A percentile compares a stretch with the other conserved stretches of the same genome.
These are phyloP conservation scores for Allomyces macrogynus DNA, from an alignment of 192 early-diverging fungal genomes.

Conservation along the genomic window DNA sequence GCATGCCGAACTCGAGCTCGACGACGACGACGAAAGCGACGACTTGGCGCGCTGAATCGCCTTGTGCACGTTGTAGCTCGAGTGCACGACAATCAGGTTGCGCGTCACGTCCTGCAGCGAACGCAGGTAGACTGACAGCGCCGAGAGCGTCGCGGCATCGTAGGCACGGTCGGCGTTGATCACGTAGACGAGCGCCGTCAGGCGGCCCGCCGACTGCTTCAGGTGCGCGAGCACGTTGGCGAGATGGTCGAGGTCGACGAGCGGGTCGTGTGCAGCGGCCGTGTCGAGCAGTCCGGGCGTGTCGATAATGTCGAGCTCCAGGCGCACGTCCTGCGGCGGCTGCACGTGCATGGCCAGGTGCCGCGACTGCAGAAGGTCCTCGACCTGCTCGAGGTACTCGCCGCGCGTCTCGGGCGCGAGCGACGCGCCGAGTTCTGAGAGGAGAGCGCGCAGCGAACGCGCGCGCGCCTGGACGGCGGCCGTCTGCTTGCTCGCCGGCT, in stretches of 20 bases:
- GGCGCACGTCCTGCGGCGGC: neutral
- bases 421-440: too few relatives aligned
- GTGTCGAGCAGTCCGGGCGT: neutral
- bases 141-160: neutral
- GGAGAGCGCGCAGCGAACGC: too few relatives aligned
- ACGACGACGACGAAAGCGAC: neutral
- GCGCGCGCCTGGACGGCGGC: too few relatives aligned
- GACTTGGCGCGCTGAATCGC: neutral
- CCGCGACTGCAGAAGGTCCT: neutral
- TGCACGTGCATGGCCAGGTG: neutral
- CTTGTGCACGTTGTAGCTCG: neutral
- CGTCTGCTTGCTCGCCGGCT: too few relatives aligned
- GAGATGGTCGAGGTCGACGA: neutral
- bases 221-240: neutral
- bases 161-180: neutral
- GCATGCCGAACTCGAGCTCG: too few relatives aligned
- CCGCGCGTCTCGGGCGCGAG: too few relatives aligned
- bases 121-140: neutral
- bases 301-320: neutral
- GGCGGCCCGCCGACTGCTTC: neutral
- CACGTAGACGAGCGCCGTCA: neutral
- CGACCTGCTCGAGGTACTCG: neutral
- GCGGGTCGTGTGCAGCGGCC: neutral
- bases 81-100: neutral
- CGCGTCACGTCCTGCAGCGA: neutral